These are phyloP conservation scores for Tetrastigma voinierianum DNA, from an alignment of 164 flowering plant species.

Conservation along the genomic window DNA sequence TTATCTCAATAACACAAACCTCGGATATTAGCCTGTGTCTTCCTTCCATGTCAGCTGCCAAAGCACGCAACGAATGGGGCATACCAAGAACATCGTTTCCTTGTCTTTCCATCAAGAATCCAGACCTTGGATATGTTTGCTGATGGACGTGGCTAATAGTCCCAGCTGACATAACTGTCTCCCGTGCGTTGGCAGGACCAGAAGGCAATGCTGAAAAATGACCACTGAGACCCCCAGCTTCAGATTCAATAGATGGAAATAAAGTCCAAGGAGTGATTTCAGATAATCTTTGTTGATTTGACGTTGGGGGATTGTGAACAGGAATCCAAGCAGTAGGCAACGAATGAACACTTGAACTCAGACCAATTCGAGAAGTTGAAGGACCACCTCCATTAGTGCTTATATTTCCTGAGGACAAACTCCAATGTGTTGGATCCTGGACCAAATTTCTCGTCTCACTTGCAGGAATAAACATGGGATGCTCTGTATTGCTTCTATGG, in stretches of 20 bases:
- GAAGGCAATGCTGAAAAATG: constrained; percentile 25
- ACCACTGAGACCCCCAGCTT: constrained; percentile 32
- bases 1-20: constrained; percentile 22
- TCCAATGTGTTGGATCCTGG: constrained; percentile 47
- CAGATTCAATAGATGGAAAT: constrained; percentile 35
- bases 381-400: constrained; percentile 25
- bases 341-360: constrained; percentile 28
- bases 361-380: constrained; percentile 24
- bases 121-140: constrained; percentile 28
- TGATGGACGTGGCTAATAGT: constrained; percentile 23
- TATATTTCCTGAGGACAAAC: constrained; percentile 29
- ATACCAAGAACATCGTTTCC: constrained; percentile 30
- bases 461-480: constrained; percentile 26
- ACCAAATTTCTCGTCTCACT: constrained; percentile 31
- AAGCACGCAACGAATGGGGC: constrained; percentile 31
- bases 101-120: constrained; percentile 29
- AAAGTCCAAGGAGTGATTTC: constrained; percentile 46
- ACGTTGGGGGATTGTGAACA: constrained; percentile 22
- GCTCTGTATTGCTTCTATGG: constrained; percentile 30
- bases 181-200: constrained; percentile 29
- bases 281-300: constrained; percentile 27
- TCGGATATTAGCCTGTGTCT: constrained; percentile 49
- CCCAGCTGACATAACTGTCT: constrained; percentile 21
- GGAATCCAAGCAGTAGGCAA: constrained; percentile 30
- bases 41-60: constrained; percentile 48